Evolutionary conservation across 73 alveolate species (phyloP).

Genomic region (Durusdinium trenchii): DNA sequence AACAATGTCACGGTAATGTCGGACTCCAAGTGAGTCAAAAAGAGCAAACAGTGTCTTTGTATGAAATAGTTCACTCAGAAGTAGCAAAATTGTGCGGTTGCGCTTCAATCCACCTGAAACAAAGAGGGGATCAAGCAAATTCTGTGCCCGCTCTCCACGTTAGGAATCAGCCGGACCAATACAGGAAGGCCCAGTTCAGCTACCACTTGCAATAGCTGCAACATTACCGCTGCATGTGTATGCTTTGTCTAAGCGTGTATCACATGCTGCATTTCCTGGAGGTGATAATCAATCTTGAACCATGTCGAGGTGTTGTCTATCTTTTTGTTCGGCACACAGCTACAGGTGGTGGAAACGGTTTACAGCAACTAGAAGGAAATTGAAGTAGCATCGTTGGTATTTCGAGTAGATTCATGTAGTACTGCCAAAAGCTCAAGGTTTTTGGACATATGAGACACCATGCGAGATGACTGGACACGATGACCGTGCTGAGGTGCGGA

Average conservation of each 20-base stretch:
- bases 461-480: too few species aligned
- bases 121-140: background rate
- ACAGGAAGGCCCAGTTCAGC: constrained; percentile 37
- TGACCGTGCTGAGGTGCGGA: constrained; percentile 39
- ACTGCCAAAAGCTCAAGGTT: too few species aligned
- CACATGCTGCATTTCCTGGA: background rate
- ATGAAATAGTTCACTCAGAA: too few species aligned
- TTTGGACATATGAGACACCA: too few species aligned
- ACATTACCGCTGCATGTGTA: background rate
- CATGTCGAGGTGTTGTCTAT: constrained; percentile 93
- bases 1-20: constrained; percentile 41
- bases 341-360: background rate
- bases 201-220: background rate
- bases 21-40: background rate
- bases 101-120: background rate
- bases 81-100: background rate
- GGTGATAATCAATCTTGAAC: constrained; percentile 88
- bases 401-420: background rate
- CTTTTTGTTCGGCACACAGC: constrained; percentile 60
- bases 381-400: background rate
- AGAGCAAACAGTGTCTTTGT: too few species aligned
- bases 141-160: background rate
- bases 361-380: background rate
- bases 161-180: constrained; percentile 92
- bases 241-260: background rate